Evolutionary conservation across 345 rosid genomes (phyloP).

Genomic region (Odontarrhena argentea): DNA sequence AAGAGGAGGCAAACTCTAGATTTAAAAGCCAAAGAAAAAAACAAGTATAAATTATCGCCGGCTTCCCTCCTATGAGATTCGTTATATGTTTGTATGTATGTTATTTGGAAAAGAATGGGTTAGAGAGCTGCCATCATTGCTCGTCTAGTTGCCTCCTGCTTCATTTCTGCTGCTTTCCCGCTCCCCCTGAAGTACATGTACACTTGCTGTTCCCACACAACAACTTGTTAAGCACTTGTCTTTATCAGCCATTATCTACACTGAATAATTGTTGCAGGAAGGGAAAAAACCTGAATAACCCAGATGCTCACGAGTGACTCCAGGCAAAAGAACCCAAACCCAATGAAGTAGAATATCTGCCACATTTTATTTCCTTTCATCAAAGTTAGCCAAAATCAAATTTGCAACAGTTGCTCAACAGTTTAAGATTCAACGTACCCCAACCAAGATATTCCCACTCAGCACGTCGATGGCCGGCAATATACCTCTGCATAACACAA

Average conservation of each 20-base stretch:
- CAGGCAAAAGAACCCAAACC: conserved; percentile 70
- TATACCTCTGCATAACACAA: conserved; percentile 67
- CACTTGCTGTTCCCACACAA: conserved; percentile 69
- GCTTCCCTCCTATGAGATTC: background rate
- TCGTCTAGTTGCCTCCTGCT: conserved; percentile 70
- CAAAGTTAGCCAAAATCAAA: conserved; percentile 8
- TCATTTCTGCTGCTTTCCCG: conserved; percentile 88
- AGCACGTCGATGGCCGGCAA: conserved; percentile 83
- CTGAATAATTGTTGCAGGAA: background rate
- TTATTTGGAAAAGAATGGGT: conserved; percentile 6
- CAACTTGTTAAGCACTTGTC: conserved; percentile 16
- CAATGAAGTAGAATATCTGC: conserved; percentile 89
- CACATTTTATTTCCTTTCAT: conserved; percentile 24
- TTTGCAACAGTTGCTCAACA: background rate
- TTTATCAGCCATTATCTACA: background rate
- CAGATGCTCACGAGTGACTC: conserved; percentile 92
- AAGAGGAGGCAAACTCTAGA: background rate
- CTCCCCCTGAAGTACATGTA: conserved; percentile 94
- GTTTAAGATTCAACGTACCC: conserved; percentile 55
- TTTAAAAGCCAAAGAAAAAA: background rate
- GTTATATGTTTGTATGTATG: conserved; percentile 16
- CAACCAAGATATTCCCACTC: conserved; percentile 57
- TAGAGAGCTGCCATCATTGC: conserved; percentile 79
- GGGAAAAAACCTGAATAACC: conserved; percentile 83
- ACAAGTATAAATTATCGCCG: background rate